A percentile compares a stretch with the other conserved stretches of the same genome.
phyloP scores from a whole-genome alignment of 2,329 filamentous ascomycete genomes.

The Fusarium tuaranense region DNA sequence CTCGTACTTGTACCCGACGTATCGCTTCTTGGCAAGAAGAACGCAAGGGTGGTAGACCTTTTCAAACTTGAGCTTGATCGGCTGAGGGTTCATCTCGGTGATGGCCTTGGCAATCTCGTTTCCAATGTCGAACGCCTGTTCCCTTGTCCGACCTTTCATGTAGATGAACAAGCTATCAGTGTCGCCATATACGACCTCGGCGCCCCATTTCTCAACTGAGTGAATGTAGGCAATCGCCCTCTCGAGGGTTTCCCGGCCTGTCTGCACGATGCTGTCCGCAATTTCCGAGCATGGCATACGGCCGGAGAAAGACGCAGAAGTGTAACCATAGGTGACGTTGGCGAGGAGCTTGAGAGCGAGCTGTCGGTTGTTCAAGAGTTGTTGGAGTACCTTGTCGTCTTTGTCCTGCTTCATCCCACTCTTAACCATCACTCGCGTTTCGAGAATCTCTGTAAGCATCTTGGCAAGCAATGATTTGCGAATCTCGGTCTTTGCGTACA shows the following conservation, averaged over 20 bases:
- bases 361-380: conserved; percentile 91
- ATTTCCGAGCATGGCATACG: conserved; percentile 99
- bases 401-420: conserved; percentile 95
- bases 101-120: conserved; percentile 90
- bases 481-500: conserved; percentile 88
- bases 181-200: conserved; percentile 97
- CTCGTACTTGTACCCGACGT: conserved; percentile 98
- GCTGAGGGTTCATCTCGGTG: conserved; percentile 89
- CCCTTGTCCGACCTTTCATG: conserved; percentile 85
- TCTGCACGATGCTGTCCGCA: conserved; percentile 97
- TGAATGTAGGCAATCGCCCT: conserved; percentile 94
- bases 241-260: conserved; percentile 92
- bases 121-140: conserved; percentile 92
- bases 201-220: conserved; percentile 86
- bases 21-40: conserved; percentile 94
- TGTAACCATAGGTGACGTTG: conserved; percentile 99
- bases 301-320: conserved; percentile 95
- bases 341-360: conserved; percentile 94
- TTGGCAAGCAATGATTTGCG: conserved; percentile 93
- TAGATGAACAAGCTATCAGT: conserved; percentile 96
- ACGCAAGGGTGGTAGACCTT: conserved; percentile 98
- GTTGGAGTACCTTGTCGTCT: conserved; percentile 86
- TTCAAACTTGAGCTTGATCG: conserved; percentile 96
- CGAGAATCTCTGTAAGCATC: conserved; percentile 95
- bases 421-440: conserved; percentile 98